Base-by-base conservation (phyloP, 192 early-diverging fungal genomes). In the Backusella liffmaniae region DNA sequence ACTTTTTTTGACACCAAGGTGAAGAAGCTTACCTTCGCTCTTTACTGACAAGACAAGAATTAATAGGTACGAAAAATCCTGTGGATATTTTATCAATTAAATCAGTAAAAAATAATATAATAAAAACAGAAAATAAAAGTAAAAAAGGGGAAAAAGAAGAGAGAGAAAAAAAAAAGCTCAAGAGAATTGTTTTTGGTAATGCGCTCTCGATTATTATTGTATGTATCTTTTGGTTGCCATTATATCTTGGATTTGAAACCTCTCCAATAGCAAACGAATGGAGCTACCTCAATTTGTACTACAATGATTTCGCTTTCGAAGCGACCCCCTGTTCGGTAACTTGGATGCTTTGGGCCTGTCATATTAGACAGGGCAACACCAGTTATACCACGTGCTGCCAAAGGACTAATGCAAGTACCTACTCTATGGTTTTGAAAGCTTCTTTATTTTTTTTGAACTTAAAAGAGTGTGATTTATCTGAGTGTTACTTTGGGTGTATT, bases 171-270 rank as follows among this genome's bases (percentile, higher is more conserved):
- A 29, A 67, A 36, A 67, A 36, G 18, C 16, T 36, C 66, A 6
- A 67, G 66, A 34, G 34, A 67, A 36, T 32, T 32, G 34, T 67
- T 67, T 67, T 67, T 32, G 66, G 66, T 67, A 35, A 67, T 67
- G 56, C 56, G 56, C 56, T 23, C 56, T 59, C 26, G 21, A 62
- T 67, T 67, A 66, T 66, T 66, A 32, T 67, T 36, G 29, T 67
- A 35, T 35, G 18, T 67, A 67, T 67, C 35, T 67, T 35, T 32
- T 67, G 34, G 35, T n/a, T 18, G 32, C 66, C n/a, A 18, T 67
- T 67, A 67, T 67, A 67, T 62, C 56, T 62, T 62, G 56, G 56
- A 67, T 67, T 67, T 67, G 66, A 67, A 67, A 67, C 66, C 16
- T 67, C 66, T 67, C 66, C 66, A 67, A 67, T 67, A 67, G 32